Percentiles rank a stretch among this genome's conserved stretches.
Conservation (phyloP, 2,329 filamentous ascomycete species). For the Albifimbria verrucaria region DNA sequence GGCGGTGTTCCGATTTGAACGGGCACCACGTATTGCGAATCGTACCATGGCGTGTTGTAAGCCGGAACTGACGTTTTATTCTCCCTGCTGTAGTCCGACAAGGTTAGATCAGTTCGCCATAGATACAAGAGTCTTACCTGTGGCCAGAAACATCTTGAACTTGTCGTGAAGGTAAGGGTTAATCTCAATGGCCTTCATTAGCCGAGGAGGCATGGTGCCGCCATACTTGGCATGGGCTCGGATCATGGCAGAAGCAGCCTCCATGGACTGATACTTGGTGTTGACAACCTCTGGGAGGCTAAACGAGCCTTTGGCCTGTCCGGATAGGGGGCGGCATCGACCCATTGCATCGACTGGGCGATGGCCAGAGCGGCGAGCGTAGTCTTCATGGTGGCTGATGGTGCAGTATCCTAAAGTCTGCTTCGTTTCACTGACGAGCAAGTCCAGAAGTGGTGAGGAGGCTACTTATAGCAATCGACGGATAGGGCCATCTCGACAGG, state of each 20-base stretch:
- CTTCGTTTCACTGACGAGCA: too few species aligned
- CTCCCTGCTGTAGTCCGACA: too few species aligned
- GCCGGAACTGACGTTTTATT: constrained; percentile 20
- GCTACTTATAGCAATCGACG: too few species aligned
- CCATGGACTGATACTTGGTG: constrained; percentile 25
- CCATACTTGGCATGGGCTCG: constrained; percentile 36
- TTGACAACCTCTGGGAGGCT: constrained; percentile 32
- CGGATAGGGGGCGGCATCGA: background rate
- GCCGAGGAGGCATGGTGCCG: constrained; percentile 20
- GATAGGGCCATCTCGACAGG: too few species aligned
- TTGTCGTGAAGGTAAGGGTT: constrained; percentile 20
- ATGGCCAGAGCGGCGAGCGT: background rate
- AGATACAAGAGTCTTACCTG: constrained; percentile 3
- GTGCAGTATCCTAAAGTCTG: too few species aligned
- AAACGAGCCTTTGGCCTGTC: constrained; percentile 15
- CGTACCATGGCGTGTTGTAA: constrained; percentile 32
- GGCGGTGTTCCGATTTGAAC: constrained; percentile 57
- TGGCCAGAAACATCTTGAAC: constrained; percentile 5
- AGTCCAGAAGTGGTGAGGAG: too few species aligned
- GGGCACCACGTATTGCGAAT: constrained; percentile 58
- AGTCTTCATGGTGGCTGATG: constrained; percentile 9
- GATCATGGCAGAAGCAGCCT: constrained; percentile 24
- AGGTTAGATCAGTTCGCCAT: background rate
- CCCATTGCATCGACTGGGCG: constrained; percentile 1
- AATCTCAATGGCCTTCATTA: constrained; percentile 20